Percentiles rank a stretch among this genome's conserved stretches.
Conservation (phyloP, 2,329 filamentous ascomycete species). For the Stachybotrys chlorohalonatus region DNA sequence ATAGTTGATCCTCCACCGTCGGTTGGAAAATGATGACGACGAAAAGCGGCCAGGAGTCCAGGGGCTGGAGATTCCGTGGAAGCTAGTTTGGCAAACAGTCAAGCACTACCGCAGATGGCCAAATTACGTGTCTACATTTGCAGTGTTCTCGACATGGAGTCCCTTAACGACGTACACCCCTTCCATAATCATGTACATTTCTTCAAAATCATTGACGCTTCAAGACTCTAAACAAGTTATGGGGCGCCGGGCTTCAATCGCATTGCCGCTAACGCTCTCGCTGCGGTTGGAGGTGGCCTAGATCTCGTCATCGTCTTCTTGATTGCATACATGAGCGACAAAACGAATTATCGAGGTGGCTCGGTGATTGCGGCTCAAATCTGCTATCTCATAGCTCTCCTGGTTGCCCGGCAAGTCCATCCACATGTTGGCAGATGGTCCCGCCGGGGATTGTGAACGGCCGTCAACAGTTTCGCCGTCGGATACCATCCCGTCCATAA, state of each 20-base stretch:
- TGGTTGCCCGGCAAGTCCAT: constrained; percentile 30
- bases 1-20: constrained; percentile 20
- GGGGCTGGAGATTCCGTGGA: constrained; percentile 25
- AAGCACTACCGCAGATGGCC: constrained; percentile 36
- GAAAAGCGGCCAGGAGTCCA: constrained; percentile 20
- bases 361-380: constrained; percentile 33
- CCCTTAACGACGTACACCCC: constrained; percentile 43
- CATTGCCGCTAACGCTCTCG: constrained; percentile 35
- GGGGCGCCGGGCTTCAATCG: constrained; percentile 34
- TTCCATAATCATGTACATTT: constrained; percentile 27
- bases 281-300: constrained; percentile 28
- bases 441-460: constrained; percentile 40
- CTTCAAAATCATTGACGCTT: background rate
- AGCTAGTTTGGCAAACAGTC: constrained; percentile 32
- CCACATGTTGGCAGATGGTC: constrained; percentile 36
- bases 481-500: constrained; percentile 43
- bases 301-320: constrained; percentile 36
- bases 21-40: constrained; percentile 23
- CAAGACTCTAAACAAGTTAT: background rate
- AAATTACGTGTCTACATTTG: constrained; percentile 38
- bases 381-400: constrained; percentile 34
- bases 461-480: constrained; percentile 37
- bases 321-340: constrained; percentile 38
- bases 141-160: constrained; percentile 43
- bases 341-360: constrained; percentile 26